Conservation (phyloP, 2,329 filamentous ascomycete genomes). For the Ascochyta rabiei region DNA sequence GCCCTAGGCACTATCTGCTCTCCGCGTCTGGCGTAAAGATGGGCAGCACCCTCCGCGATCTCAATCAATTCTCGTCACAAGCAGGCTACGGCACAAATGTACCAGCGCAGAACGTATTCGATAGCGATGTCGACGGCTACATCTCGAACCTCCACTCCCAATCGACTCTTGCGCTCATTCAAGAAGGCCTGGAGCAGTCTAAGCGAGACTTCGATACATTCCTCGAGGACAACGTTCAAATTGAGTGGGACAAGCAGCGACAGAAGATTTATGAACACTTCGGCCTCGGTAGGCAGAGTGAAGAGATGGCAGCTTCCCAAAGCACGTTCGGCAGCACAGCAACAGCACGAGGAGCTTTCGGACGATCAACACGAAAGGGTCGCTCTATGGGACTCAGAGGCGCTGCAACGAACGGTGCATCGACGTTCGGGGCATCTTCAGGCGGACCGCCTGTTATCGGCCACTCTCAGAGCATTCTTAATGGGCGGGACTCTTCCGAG, state of each 20-base stretch:
- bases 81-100: constrained; percentile 66
- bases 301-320: constrained; percentile 46
- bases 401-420: constrained; percentile 40
- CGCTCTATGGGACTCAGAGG: constrained; percentile 47
- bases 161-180: constrained; percentile 88
- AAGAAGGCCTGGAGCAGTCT: constrained; percentile 87
- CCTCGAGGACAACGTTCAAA: constrained; percentile 89
- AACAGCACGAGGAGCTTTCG: constrained; percentile 58
- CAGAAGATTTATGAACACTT: constrained; percentile 96
- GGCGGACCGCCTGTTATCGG: constrained; percentile 86
- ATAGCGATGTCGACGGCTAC: constrained; percentile 70
- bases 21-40: constrained; percentile 93
- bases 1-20: constrained; percentile 80
- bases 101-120: constrained; percentile 51
- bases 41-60: constrained; percentile 81
- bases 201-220: constrained; percentile 92
- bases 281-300: constrained; percentile 67
- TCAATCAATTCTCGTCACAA: constrained; percentile 74
- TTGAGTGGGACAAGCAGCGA: constrained; percentile 95
- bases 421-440: constrained; percentile 65
- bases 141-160: constrained; percentile 86
- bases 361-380: constrained; percentile 54
- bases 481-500: constrained; percentile 69
- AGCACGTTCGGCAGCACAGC: constrained; percentile 38
- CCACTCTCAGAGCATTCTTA: constrained; percentile 65